Percentiles rank a stretch among this genome's conserved stretches.
Conservation (phyloP, 2,329 filamentous ascomycete species). For the Phoma sp. region DNA sequence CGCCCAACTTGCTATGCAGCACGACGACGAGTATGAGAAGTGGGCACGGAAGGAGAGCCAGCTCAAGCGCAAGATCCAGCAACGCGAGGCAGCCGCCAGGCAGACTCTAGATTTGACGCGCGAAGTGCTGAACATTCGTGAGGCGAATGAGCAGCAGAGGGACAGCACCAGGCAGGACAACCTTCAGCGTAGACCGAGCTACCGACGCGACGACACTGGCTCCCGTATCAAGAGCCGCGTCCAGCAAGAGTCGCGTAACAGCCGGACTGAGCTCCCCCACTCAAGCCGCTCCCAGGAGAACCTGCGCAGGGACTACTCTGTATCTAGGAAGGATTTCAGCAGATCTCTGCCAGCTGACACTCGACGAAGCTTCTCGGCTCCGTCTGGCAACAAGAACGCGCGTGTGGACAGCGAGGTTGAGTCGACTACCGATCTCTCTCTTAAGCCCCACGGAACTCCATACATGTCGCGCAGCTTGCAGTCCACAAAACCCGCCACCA, state of each 20-base stretch:
- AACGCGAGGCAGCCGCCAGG: constrained; percentile 35
- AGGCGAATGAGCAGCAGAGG: constrained; percentile 33
- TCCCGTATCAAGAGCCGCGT: constrained; percentile 42
- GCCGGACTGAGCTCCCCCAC: constrained; percentile 28
- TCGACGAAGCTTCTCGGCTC: constrained; percentile 41
- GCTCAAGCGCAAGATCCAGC: constrained; percentile 42
- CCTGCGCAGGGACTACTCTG: constrained; percentile 35
- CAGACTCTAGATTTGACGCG: constrained; percentile 40
- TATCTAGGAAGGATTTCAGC: constrained; percentile 23
- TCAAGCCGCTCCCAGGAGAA: constrained; percentile 25
- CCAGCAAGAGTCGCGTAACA: constrained; percentile 44
- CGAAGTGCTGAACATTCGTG: constrained; percentile 36
- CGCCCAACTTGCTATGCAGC: constrained; percentile 41
- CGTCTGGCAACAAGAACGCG: constrained; percentile 30
- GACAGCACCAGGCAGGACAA: constrained; percentile 26
- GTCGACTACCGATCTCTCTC: constrained; percentile 50
- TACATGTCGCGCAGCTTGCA: constrained; percentile 34
- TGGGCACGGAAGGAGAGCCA: constrained; percentile 43
- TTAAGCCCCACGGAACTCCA: constrained; percentile 39
- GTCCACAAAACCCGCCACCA: constrained; percentile 21
- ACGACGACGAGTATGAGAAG: constrained; percentile 41
- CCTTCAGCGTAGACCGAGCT: constrained; percentile 34
- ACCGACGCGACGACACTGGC: constrained; percentile 41
- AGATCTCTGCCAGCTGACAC: constrained; percentile 22
- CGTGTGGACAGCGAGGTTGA: constrained; percentile 38